A percentile compares a stretch with the other conserved stretches of the same genome.
phyloP scores from a whole-genome alignment of 495 filamentous ascomycete genomes.

The Penicillium pulvis region DNA sequence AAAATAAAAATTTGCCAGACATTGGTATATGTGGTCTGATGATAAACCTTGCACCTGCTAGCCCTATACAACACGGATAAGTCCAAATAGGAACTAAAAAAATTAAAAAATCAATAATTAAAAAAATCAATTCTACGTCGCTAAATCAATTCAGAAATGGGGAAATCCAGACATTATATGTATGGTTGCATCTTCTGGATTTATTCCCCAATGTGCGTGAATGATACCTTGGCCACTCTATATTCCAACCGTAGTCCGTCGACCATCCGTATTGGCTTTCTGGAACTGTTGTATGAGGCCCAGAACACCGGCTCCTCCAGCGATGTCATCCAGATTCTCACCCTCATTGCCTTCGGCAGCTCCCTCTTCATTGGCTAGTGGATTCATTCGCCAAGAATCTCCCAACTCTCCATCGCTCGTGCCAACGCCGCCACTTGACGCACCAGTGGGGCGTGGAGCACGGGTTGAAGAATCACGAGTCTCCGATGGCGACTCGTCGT shows the following conservation, averaged over 20 bases:
- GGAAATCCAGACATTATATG: background rate
- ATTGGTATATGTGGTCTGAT: too few species aligned
- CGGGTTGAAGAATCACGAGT: slow-evolving; percentile 24
- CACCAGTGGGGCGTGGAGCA: slow-evolving; percentile 25
- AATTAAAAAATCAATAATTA: too few species aligned
- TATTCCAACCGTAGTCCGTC: slow-evolving; percentile 44
- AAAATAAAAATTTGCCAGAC: too few species aligned
- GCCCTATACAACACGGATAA: background rate
- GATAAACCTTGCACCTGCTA: background rate
- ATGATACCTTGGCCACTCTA: slow-evolving; percentile 14
- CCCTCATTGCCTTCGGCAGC: slow-evolving; percentile 49
- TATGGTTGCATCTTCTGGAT: background rate
- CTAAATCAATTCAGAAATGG: background rate
- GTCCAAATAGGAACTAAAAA: background rate
- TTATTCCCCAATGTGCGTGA: background rate
- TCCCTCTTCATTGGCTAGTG: slow-evolving; percentile 47
- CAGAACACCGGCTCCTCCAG: slow-evolving; percentile 63
- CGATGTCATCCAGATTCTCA: slow-evolving; percentile 52
- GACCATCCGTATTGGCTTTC: slow-evolving; percentile 72
- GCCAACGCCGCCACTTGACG: slow-evolving; percentile 46
- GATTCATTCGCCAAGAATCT: slow-evolving; percentile 65
- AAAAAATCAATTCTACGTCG: background rate
- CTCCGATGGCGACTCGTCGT: slow-evolving; percentile 41
- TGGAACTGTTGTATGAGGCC: slow-evolving; percentile 90
- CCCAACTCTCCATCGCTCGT: slow-evolving; percentile 60